These are phyloP conservation scores for Daldinia sp. DNA, from an alignment of 2,329 filamentous ascomycete genomes.

Conservation along the genomic window DNA sequence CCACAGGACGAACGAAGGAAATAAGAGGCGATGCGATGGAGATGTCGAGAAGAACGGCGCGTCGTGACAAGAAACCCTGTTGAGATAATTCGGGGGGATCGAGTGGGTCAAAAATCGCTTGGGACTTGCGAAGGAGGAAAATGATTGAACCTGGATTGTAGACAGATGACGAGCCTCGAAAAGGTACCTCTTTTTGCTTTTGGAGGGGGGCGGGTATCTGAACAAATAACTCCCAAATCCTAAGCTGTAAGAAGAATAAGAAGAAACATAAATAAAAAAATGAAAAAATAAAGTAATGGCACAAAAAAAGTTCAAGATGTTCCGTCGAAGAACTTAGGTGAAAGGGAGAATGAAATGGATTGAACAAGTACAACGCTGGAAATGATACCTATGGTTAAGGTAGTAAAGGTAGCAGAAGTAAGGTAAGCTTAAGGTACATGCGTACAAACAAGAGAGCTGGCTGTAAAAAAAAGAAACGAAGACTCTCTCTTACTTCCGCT, in stretches of 20 bases:
- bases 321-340: neutral
- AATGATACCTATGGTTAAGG: slow-evolving; percentile 11
- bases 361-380: slow-evolving; percentile 14
- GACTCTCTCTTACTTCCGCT: neutral
- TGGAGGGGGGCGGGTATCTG: slow-evolving; percentile 24
- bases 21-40: slow-evolving; percentile 19
- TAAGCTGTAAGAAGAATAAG: slow-evolving; percentile 1
- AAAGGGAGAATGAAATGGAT: slow-evolving; percentile 10
- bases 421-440: slow-evolving; percentile 2
- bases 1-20: slow-evolving; percentile 8
- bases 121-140: slow-evolving; percentile 22
- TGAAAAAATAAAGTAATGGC: slow-evolving; percentile 19
- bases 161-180: slow-evolving; percentile 27
- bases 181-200: slow-evolving; percentile 9
- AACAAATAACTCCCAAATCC: slow-evolving; percentile 36
- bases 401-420: slow-evolving; percentile 8
- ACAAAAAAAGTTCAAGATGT: slow-evolving; percentile 24
- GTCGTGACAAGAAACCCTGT: slow-evolving; percentile 24
- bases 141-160: slow-evolving; percentile 15
- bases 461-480: slow-evolving; percentile 3
- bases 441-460: slow-evolving; percentile 21
- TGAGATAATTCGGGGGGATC: slow-evolving; percentile 34
- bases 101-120: slow-evolving; percentile 33
- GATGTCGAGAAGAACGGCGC: slow-evolving; percentile 25
- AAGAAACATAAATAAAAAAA: neutral